Evolutionary conservation across 192 early-diverging fungal species (phyloP).

Genomic region (Gryganskiella cystojenkinii): DNA sequence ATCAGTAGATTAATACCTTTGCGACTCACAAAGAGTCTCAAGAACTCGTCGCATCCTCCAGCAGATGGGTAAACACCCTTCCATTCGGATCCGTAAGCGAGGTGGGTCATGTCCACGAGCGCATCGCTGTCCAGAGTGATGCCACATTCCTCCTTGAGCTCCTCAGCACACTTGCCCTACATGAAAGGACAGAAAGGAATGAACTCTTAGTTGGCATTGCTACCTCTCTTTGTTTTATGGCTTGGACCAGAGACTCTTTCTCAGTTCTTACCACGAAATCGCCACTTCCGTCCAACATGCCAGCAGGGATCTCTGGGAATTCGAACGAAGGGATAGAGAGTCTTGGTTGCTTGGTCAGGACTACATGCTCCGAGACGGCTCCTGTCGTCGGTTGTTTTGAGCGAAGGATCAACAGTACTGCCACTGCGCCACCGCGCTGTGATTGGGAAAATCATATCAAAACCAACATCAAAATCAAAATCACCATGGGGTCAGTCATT

Average conservation of each 20-base stretch:
- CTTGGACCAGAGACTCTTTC: too few species aligned
- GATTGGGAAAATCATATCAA: too few species aligned
- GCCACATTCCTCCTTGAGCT: conserved; percentile 88
- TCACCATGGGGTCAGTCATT: not conserved
- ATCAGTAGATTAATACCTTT: conserved; percentile 51
- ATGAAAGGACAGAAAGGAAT: too few species aligned
- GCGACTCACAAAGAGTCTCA: conserved; percentile 75
- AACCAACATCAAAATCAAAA: not conserved
- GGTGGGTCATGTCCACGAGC: conserved; percentile 72
- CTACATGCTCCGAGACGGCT: conserved; percentile 58
- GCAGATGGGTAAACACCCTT: conserved; percentile 76
- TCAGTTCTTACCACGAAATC: conserved; percentile 62
- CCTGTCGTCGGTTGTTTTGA: conserved; percentile 32
- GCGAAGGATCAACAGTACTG: conserved; percentile 73
- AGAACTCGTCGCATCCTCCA: conserved; percentile 85
- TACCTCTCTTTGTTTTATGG: too few species aligned
- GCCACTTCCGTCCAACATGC: conserved; percentile 82
- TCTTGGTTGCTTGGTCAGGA: conserved; percentile 81
- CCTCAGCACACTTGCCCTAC: conserved; percentile 77
- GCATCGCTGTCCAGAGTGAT: conserved; percentile 67
- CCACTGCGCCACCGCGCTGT: conserved; percentile 79
- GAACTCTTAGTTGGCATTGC: too few species aligned
- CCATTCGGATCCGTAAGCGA: conserved; percentile 59
- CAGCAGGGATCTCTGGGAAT: conserved; percentile 81
- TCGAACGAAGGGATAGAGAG: conserved; percentile 69